Conservation (phyloP, 129 eudicot species). For the Cynara cardunculus region DNA sequence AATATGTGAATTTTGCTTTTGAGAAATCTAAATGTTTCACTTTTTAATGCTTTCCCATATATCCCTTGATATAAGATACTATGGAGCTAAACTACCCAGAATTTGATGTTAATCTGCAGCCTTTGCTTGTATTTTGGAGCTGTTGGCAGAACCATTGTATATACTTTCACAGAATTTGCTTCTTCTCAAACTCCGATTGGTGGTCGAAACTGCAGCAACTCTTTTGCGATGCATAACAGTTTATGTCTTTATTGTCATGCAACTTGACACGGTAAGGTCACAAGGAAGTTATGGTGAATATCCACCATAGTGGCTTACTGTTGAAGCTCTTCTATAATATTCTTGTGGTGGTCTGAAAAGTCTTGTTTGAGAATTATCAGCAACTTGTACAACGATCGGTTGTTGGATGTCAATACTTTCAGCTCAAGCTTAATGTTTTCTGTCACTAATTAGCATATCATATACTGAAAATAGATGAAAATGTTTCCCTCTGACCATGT, state of each 20-base stretch:
- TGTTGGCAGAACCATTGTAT: constrained; percentile 91
- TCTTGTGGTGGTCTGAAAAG: neutral
- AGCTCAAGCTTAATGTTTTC: neutral
- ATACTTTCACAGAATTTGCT: constrained; percentile 84
- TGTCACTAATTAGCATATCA: constrained; percentile 12
- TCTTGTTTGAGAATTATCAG: neutral
- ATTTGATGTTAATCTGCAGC: constrained; percentile 40
- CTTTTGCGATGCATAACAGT: constrained; percentile 69
- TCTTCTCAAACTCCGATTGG: constrained; percentile 75
- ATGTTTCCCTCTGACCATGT: constrained; percentile 7
- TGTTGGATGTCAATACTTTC: neutral
- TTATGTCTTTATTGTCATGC: constrained; percentile 61
- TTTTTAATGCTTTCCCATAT: neutral
- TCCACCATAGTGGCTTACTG: neutral
- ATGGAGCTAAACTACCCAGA: neutral
- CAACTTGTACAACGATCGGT: neutral
- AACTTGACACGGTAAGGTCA: constrained; percentile 47
- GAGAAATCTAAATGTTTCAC: neutral
- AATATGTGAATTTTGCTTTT: constrained; percentile 22
- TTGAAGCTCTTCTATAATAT: neutral
- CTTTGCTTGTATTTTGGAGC: constrained; percentile 81
- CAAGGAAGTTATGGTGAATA: neutral
- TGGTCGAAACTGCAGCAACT: constrained; percentile 83
- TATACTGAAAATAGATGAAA: neutral
- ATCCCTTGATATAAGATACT: neutral